These are phyloP conservation scores for Suillus cothurnatus DNA, from an alignment of 768 basidiomycete species.

Conservation along the genomic window DNA sequence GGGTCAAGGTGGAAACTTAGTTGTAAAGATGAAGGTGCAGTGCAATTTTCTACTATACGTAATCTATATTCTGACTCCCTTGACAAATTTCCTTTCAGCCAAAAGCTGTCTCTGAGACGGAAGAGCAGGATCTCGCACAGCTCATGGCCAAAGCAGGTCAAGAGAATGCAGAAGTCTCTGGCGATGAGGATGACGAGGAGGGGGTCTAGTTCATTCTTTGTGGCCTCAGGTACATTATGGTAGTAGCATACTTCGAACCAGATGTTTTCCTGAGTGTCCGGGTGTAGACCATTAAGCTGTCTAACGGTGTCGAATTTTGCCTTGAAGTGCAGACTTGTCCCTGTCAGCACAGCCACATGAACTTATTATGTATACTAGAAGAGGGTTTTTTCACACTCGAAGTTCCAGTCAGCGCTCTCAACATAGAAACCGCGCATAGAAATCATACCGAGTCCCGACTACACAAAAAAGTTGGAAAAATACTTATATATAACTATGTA, in stretches of 20 bases:
- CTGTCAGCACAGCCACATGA: too few species aligned
- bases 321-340: too few species aligned
- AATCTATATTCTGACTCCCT: constrained; percentile 2
- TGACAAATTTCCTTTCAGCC: constrained; percentile 53
- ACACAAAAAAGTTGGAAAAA: too few species aligned
- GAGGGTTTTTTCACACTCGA: too few species aligned
- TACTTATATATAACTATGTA: too few species aligned
- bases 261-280: too few species aligned
- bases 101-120: constrained; percentile 96
- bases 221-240: not conserved
- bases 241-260: not conserved
- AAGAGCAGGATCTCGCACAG: constrained; percentile 95
- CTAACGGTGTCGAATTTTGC: too few species aligned
- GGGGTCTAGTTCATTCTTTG: constrained; percentile 21
- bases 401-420: too few species aligned
- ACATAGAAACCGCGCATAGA: too few species aligned
- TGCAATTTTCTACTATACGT: not conserved
- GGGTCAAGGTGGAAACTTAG: constrained; percentile 79
- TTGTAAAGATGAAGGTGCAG: constrained; percentile 94
- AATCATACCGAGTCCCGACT: too few species aligned
- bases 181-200: constrained; percentile 88
- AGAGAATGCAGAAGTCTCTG: constrained; percentile 96
- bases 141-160: constrained; percentile 94
- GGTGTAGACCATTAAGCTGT: too few species aligned
- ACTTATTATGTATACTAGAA: too few species aligned